These are phyloP conservation scores for Thermoascus crustaceus DNA, from an alignment of 2,329 filamentous ascomycete species.

Conservation along the genomic window DNA sequence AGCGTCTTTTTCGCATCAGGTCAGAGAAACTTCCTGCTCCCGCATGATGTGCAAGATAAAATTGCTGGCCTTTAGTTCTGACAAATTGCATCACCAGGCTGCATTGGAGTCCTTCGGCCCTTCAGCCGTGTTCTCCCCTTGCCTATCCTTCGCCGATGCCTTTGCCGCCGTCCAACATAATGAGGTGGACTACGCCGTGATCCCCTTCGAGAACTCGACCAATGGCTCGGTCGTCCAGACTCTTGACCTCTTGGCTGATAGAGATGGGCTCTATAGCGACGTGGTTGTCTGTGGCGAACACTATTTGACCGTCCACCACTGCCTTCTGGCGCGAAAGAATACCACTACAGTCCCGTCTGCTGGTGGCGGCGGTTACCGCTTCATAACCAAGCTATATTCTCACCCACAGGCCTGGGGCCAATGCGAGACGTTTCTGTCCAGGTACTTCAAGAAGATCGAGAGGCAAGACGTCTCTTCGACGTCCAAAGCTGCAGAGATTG, in stretches of 20 bases:
- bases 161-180: conserved; percentile 68
- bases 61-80: conserved; percentile 3
- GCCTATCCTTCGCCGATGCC: conserved; percentile 50
- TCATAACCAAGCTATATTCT: conserved; percentile 72
- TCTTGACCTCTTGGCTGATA: conserved; percentile 78
- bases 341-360: conserved; percentile 9
- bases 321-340: conserved; percentile 52
- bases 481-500: conserved; percentile 73
- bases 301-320: conserved; percentile 84
- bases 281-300: conserved; percentile 73
- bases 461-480: conserved; percentile 78
- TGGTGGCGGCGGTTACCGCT: conserved; percentile 35
- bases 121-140: conserved; percentile 24
- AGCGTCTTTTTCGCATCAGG: conserved; percentile 64
- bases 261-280: conserved; percentile 54
- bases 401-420: conserved; percentile 96
- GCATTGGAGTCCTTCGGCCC: conserved; percentile 44
- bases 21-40: conserved; percentile 21
- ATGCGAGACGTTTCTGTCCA: conserved; percentile 66
- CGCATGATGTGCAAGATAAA: background rate
- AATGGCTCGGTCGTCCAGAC: conserved; percentile 90
- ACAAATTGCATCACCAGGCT: conserved; percentile 40
- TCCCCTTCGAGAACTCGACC: conserved; percentile 93
- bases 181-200: conserved; percentile 62
- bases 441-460: conserved; percentile 65